Evolutionary conservation across 2,329 filamentous ascomycete species (phyloP).

Genomic region (Paraphoma sp.): DNA sequence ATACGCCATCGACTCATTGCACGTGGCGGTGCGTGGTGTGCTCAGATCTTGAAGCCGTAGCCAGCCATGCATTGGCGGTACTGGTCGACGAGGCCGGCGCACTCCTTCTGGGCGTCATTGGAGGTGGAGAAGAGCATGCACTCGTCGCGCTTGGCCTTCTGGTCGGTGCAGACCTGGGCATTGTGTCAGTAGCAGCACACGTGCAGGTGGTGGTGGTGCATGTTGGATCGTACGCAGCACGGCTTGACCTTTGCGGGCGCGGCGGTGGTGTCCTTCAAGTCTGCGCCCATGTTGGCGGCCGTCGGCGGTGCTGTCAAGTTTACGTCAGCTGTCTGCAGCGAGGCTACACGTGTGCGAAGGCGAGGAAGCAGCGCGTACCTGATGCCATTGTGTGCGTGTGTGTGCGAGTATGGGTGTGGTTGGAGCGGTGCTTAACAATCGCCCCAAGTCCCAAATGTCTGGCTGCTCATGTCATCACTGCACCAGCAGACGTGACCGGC

Average conservation of each 20-base stretch:
- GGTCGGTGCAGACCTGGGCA: constrained; percentile 96
- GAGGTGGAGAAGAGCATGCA: constrained; percentile 97
- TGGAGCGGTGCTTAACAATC: constrained; percentile 37
- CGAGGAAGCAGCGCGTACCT: constrained; percentile 23
- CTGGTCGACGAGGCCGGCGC: constrained; percentile 79
- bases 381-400: constrained; percentile 38
- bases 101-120: constrained; percentile 82
- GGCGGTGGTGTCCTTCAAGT: constrained; percentile 50
- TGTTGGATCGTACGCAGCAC: constrained; percentile 3
- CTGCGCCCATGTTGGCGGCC: constrained; percentile 54
- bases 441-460: constrained; percentile 7
- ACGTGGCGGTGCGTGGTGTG: neutral
- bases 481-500: constrained; percentile 1
- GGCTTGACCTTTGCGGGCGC: constrained; percentile 55
- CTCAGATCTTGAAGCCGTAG: constrained; percentile 77
- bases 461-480: constrained; percentile 25
- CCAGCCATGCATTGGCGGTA: constrained; percentile 93
- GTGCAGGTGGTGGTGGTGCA: neutral
- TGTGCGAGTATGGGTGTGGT: constrained; percentile 17
- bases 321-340: constrained; percentile 13
- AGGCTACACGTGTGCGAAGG: neutral
- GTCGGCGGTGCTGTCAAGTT: constrained; percentile 33
- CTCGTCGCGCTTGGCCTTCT: constrained; percentile 91
- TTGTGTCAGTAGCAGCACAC: constrained; percentile 53
- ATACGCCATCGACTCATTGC: neutral